These are phyloP conservation scores for Stephania yunnanensis DNA, from an alignment of 164 flowering plant species.

Conservation along the genomic window DNA sequence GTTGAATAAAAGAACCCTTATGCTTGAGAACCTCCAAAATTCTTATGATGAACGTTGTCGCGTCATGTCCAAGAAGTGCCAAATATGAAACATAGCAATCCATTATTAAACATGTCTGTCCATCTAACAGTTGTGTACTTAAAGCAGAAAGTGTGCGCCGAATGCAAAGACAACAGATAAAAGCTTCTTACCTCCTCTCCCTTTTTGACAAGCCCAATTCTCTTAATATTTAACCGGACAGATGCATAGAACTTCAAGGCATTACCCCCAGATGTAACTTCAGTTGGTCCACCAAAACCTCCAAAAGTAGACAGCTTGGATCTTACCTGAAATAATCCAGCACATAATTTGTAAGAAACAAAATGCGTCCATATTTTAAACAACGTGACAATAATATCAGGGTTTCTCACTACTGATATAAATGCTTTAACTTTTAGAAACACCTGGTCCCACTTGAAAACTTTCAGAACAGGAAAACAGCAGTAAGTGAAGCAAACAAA, in stretches of 20 bases:
- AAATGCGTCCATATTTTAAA: neutral
- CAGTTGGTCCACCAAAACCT: conserved; percentile 73
- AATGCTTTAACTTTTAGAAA: neutral
- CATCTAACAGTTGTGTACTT: neutral
- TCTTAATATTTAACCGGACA: conserved; percentile 72
- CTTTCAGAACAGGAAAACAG: neutral
- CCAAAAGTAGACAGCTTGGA: conserved; percentile 80
- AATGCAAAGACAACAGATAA: neutral
- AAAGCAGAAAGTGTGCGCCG: neutral
- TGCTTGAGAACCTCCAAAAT: neutral
- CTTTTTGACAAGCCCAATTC: conserved; percentile 70
- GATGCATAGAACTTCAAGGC: conserved; percentile 98
- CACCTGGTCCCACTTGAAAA: neutral
- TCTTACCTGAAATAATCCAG: conserved; percentile 48
- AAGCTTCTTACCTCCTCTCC: conserved; percentile 72
- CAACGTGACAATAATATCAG: neutral
- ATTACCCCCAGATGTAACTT: conserved; percentile 97
- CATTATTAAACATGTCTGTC: neutral
- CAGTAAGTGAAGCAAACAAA: neutral
- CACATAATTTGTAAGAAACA: neutral
- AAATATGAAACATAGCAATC: neutral
- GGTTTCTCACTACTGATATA: neutral
- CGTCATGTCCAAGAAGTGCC: neutral
- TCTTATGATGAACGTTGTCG: neutral
- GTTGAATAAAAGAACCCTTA: neutral